Evolutionary conservation across 441 rosid genomes (phyloP), one percentile per base, ranked within the genome.

Genomic region (Dalechampia spathulata): DNA sequence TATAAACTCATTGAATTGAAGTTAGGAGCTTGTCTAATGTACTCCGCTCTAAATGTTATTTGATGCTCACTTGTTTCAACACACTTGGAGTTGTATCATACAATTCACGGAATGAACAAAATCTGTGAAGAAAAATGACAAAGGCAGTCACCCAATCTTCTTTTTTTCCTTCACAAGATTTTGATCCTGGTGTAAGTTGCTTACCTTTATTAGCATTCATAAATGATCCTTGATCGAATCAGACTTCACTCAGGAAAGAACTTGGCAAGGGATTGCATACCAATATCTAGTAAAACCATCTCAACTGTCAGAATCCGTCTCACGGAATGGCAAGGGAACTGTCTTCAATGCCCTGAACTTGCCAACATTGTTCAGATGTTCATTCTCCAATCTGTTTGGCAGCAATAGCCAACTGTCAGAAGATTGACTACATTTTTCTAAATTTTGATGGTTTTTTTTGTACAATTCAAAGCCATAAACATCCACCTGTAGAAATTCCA

Each of bases 401-500:
- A 48, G 21, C 13, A 59, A 17, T 25, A 21, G 8, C 16, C 17
- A 1, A 60, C 38, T 19, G 17, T 60, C 11, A 26, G 38, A 21
- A 26, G 14, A 28, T 21, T 1, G 17, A 23, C 11, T 22, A 7
- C 26, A 12, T 4, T 47, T 23, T 45, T 9, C 13, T 14, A 2
- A 15, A n/a, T n/a, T n/a, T n/a, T n/a, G n/a, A n/a, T n/a, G n/a
- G n/a, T n/a, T n/a, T n/a, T n/a, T n/a, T n/a, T n/a, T n/a, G n/a
- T n/a, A n/a, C n/a, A n/a, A n/a, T n/a, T n/a, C n/a, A n/a, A n/a
- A n/a, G n/a, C n/a, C n/a, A n/a, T 32, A 49, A 17, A 20, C 11
- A 65, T 14, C 30, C 70, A 89, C 99, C 97, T 81, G 78, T 94
- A 90, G 53, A 90, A 94, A 66, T 90, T 94, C 99, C 99, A 90